Evolutionary conservation across 257 asterid species (phyloP).

Genomic region (Rhazya stricta): DNA sequence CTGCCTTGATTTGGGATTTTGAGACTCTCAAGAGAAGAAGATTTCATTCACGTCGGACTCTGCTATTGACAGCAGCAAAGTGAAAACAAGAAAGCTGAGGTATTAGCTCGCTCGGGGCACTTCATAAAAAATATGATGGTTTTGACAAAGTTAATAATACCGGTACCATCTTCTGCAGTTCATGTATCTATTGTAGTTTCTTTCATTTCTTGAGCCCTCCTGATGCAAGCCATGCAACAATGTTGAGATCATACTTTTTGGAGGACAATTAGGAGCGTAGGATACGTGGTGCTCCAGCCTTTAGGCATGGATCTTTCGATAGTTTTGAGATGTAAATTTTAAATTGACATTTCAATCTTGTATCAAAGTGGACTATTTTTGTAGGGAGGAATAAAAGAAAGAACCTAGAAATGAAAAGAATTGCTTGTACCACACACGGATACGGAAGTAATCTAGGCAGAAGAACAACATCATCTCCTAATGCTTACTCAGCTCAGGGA

Average conservation of each 20-base stretch:
- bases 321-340: not conserved
- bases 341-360: not conserved
- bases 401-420: too few relatives aligned
- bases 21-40: not conserved
- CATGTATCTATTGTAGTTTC: not conserved
- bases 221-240: not conserved
- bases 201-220: not conserved
- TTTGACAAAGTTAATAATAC: not conserved
- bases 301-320: not conserved
- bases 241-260: not conserved
- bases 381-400: not conserved
- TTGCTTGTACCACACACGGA: too few relatives aligned
- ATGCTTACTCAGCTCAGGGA: too few relatives aligned
- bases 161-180: not conserved
- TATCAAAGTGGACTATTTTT: too few relatives aligned
- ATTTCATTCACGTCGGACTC: not conserved
- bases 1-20: not conserved
- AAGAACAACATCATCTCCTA: too few relatives aligned
- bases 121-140: slow-evolving; percentile 9
- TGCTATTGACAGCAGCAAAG: not conserved
- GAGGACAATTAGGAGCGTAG: not conserved
- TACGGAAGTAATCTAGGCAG: too few relatives aligned
- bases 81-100: not conserved
- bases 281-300: not conserved
- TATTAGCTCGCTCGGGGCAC: not conserved